Evolutionary conservation across 495 filamentous ascomycete genomes (phyloP), one percentile per base, ranked within the genome.

Genomic region (Trichocladium antarcticum): DNA sequence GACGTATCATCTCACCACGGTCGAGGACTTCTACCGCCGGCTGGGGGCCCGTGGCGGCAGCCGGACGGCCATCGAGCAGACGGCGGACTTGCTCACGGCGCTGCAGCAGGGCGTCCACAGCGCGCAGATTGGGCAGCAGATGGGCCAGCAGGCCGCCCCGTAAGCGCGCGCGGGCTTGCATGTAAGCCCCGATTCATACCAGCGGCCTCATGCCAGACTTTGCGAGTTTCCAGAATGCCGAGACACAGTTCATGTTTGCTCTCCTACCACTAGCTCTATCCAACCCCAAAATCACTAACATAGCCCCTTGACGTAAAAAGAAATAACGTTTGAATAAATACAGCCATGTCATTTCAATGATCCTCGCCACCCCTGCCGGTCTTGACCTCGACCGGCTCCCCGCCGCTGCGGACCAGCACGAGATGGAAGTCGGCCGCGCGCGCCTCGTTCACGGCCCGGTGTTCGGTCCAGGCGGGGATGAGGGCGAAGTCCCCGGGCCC

Each of bases 361-460:
- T n/a, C n/a, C n/a, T n/a, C n/a, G 6, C 69, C 70, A 19, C 75
- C 74, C 80, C 80, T 82, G 5, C 69, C 75, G 6, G 72, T 68
- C 55, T 79, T 75, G 42, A 74, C 73, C 12, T 81, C 77, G 2
- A 75, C 66, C 1, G 79, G 79, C 40, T 67, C 61, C 5, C 71
- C 55, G 10, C 80, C 81, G 59, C 73, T 76, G 14, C 79, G 68
- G 8, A 73, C 77, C 35, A 83, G 69, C 15, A 82, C 71, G 76
- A 78, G 81, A 24, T 72, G 67, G 11, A 81, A 59, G 16, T 81
- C 75, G 3, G 9, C 19, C 20, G 70, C 71, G 21, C n/a, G n/a
- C n/a, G 77, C 68, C 20, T 83, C 76, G 58, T 84, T 84, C n/a
- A 81, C 62, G 56, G 74, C 73, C 56, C 84, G 81, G 60, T 84